Conservation (phyloP, 495 filamentous ascomycete species). For the Penicillium egyptiacum region DNA sequence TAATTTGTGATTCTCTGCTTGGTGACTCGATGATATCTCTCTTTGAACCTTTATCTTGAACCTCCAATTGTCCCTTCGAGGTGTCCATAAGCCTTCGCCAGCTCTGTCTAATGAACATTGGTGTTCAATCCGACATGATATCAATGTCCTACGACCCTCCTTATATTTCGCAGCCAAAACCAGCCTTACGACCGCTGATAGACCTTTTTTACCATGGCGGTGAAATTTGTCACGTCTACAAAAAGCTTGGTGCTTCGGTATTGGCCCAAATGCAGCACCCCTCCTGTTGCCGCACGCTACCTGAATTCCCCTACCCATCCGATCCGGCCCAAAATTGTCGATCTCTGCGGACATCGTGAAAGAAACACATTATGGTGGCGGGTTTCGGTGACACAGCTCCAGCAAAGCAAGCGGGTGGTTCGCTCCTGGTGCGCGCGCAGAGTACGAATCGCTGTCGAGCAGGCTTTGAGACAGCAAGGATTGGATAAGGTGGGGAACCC, state of each 20-base stretch:
- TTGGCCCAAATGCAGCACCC: slow-evolving; percentile 18
- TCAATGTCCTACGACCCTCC: slow-evolving; percentile 14
- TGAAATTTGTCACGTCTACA: slow-evolving; percentile 18
- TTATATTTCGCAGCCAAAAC: neutral
- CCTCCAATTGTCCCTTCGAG: neutral
- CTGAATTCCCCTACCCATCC: slow-evolving; percentile 26
- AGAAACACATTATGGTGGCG: slow-evolving; percentile 52
- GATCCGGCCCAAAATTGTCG: slow-evolving; percentile 39
- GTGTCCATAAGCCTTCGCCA: neutral
- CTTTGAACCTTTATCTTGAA: neutral
- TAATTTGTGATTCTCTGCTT: neutral
- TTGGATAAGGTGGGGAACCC: slow-evolving; percentile 54
- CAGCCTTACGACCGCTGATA: slow-evolving; percentile 2
- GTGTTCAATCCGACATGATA: slow-evolving; percentile 19
- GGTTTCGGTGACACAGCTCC: slow-evolving; percentile 27
- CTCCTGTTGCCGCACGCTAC: slow-evolving; percentile 38
- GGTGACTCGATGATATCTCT: neutral
- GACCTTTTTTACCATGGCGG: slow-evolving; percentile 11
- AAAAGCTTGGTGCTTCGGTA: slow-evolving; percentile 29
- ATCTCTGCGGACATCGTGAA: slow-evolving; percentile 37
- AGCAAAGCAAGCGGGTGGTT: slow-evolving; percentile 47
- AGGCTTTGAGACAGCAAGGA: slow-evolving; percentile 55
- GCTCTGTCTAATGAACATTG: neutral
- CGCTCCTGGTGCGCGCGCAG: slow-evolving; percentile 52
- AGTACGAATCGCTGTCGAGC: slow-evolving; percentile 52